Evolutionary conservation across 176 grass and related monocot genomes (phyloP), one percentile per base, ranked within the genome.

Genomic region (Bothriochloa decipiens): DNA sequence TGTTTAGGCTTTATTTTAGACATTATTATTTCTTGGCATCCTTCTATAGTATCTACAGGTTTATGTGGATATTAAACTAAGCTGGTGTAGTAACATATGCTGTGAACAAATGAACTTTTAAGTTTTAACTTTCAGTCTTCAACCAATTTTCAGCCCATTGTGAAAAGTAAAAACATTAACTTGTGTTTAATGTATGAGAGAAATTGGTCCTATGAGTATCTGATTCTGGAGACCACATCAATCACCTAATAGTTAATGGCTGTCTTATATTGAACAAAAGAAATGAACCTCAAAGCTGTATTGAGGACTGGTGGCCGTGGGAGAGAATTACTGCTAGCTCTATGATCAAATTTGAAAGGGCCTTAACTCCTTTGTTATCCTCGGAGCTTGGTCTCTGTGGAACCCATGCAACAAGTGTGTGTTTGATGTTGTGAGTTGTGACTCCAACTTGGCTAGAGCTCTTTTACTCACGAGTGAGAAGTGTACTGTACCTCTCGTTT

Each of bases 181-280:
- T 70, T 16, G 3, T 47, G 42, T 70, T 43, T 70, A 3, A 76
- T 60, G 63, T 76, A 62, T 8, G 27, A 65, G 62, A 45, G 63
- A 7, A 23, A 72, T 65, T 52, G 18, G 6, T 28, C 36, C 29
- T 65, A 12, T 41, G 73, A 66, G 8, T 74, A 41, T 26, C 9
- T 80, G 14, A 22, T 66, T 65, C 16, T 14, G 1, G 33, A 60
- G 50, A 60, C 9, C 60, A 79, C 12, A 14, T 84, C 23, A 25
- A n/a, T 74, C 23, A 57, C n/a, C 37, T 70, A 46, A 46, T 17
- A 0, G 64, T 41, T 73, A 72, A 46, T 69, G 39, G 16, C 25
- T 89, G 36, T 67, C 62, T 84, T 62, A 1, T 81, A 8, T 35
- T 57, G 25, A 78, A 64, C 33, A 35, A 77, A 74, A 84, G 55